phyloP scores from a whole-genome alignment of 345 rosid genomes.

The Heritiera fomes region DNA sequence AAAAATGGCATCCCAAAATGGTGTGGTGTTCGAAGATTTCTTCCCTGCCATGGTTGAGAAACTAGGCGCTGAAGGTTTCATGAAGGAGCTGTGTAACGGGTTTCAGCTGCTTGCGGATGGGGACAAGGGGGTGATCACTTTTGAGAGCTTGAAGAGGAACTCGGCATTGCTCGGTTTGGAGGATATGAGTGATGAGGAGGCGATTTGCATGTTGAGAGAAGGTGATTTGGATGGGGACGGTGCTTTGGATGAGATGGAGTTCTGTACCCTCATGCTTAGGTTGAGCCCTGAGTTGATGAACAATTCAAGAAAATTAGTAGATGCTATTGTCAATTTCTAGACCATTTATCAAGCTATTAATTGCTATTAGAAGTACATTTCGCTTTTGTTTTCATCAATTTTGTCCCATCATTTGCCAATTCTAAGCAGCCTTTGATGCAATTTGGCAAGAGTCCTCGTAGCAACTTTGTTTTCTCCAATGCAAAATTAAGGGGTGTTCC shows the following conservation, averaged over 20 bases:
- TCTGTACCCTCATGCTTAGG: conserved; percentile 66
- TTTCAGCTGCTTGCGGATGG: conserved; percentile 50
- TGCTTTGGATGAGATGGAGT: conserved; percentile 54
- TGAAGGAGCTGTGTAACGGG: conserved; percentile 60
- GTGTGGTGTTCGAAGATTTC: conserved; percentile 49
- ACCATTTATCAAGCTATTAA: neutral
- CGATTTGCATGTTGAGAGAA: conserved; percentile 49
- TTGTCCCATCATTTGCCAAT: neutral
- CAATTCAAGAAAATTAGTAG: conserved; percentile 32
- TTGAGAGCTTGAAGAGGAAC: conserved; percentile 57
- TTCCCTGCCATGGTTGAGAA: conserved; percentile 61
- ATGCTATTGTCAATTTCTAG: conserved; percentile 32
- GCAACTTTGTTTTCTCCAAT: neutral
- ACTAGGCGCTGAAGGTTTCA: conserved; percentile 57
- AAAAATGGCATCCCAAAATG: conserved; percentile 27
- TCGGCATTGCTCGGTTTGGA: conserved; percentile 39
- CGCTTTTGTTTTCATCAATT: neutral
- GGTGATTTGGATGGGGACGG: conserved; percentile 72
- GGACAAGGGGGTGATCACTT: conserved; percentile 48
- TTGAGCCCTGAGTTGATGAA: conserved; percentile 61
- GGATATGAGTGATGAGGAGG: conserved; percentile 55
- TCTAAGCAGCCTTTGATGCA: neutral
- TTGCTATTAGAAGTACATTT: neutral
- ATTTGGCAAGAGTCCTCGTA: neutral
- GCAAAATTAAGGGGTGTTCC: neutral